Base-by-base conservation (phyloP, 306 rosid genomes). In the Sesbania bispinosa region DNA sequence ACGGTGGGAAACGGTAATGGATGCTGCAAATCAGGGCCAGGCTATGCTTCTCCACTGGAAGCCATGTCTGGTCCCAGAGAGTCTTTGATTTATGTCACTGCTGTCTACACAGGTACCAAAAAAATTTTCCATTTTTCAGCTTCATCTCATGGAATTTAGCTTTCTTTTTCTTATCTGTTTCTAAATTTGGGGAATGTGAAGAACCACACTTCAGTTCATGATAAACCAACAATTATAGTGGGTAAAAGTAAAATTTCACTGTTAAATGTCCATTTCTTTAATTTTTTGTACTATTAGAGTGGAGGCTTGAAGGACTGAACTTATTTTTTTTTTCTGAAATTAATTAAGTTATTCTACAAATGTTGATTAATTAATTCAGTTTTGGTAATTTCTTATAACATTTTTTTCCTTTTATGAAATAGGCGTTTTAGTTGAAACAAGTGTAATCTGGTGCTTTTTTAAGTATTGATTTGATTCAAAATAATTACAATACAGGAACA, bases 31-130 rank as follows among this genome's bases (percentile, higher is more conserved):
- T 64, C 61, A 51, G 98, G 98, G 8, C 98, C 98, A 0, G 97
- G 98, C 1, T 94, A 90, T 45, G 90, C 92, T 62, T 43, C 89
- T 1, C 98, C 98, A 0, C 70, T 86, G 9, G 81, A 81, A 11
- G 97, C 98, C 83, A 89, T 94, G 89, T 67, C 89, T 45, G 98
- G 97, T 77, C 96, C 98, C 8, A 84, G 75, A 80, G 98, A 94
- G 45, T 54, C 83, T 50, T 81, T 94, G 39, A 67, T 94, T 75
- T 94, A 94, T 67, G 92, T 94, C 63, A 90, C 97, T 32, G 74
- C 88, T 33, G 62, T 90, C 70, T 90, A 94, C 71, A 1, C 94
- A 29, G 98, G 98, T 90, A 60, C 18, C 43, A 9, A 1, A 6
- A 35, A 9, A 6, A n/a, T n/a, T n/a, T n/a, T n/a, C n/a, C n/a